Evolutionary conservation across 495 filamentous ascomycete genomes (phyloP).

Genomic region (Podospora australis): DNA sequence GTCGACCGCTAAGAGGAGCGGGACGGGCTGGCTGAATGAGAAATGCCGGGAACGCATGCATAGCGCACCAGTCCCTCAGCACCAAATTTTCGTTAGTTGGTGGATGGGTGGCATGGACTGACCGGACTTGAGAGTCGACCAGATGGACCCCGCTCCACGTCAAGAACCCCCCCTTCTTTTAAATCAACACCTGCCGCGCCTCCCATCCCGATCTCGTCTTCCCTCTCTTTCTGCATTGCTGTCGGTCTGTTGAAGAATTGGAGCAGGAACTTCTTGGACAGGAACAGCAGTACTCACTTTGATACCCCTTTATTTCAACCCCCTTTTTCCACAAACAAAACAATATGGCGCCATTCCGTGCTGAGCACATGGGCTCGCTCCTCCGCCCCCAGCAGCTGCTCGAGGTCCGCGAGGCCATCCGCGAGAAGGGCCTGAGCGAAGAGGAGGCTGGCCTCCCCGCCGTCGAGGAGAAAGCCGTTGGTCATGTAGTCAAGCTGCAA

Average conservation of each 20-base stretch:
- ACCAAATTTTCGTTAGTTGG: too few species aligned
- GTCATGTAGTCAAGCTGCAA: conserved; percentile 59
- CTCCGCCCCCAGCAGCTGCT: conserved; percentile 66
- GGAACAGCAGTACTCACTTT: too few species aligned
- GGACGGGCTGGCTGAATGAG: background rate
- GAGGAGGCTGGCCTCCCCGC: conserved; percentile 46
- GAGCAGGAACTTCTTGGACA: background rate
- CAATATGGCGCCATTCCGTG: conserved; percentile 64
- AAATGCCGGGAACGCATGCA: background rate
- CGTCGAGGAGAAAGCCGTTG: conserved; percentile 60
- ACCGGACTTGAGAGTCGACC: background rate
- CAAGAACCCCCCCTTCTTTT: background rate
- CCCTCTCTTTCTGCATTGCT: background rate
- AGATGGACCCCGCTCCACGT: conserved; percentile 1
- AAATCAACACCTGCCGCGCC: background rate
- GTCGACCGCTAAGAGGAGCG: background rate
- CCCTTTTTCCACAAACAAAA: background rate
- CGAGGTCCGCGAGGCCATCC: conserved; percentile 50
- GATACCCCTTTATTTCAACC: background rate
- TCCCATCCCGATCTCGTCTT: background rate
- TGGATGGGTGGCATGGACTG: too few species aligned
- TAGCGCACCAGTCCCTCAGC: too few species aligned
- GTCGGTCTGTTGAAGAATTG: background rate
- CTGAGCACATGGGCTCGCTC: conserved; percentile 79
- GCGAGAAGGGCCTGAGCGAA: conserved; percentile 50